These are phyloP conservation scores for Neolentinus lepideus DNA, from an alignment of 1,284 basidiomycete species.

Conservation along the genomic window DNA sequence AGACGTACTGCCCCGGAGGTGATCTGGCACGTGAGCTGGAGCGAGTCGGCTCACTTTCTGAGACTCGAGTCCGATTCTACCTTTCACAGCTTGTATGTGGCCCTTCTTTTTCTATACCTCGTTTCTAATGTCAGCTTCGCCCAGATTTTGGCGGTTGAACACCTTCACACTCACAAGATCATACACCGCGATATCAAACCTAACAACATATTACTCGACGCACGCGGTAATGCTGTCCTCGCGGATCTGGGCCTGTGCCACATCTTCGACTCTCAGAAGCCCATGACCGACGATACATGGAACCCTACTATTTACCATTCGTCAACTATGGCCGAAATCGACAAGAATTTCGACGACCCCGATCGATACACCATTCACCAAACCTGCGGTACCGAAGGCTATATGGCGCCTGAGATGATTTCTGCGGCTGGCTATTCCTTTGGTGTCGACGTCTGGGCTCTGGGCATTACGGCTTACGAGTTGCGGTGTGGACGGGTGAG, in stretches of 20 bases:
- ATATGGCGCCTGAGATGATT: slow-evolving; percentile 52
- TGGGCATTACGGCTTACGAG: background rate
- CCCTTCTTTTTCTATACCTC: slow-evolving; percentile 6
- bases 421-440: slow-evolving; percentile 3
- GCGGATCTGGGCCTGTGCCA: slow-evolving; percentile 51
- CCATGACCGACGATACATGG: background rate
- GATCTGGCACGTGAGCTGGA: slow-evolving; percentile 3
- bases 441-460: background rate
- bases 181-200: slow-evolving; percentile 66
- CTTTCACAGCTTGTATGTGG: background rate
- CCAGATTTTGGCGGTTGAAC: slow-evolving; percentile 7
- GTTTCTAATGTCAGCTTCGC: slow-evolving; percentile 12
- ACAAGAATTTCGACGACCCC: slow-evolving; percentile 34
- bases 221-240: slow-evolving; percentile 40
- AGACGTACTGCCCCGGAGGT: slow-evolving; percentile 8
- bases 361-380: background rate
- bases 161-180: slow-evolving; percentile 29
- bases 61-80: background rate
- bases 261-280: background rate
- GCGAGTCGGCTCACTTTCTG: background rate
- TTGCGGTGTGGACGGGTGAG: background rate
- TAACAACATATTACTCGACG: slow-evolving; percentile 56
- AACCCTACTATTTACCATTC: background rate
- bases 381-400: slow-evolving; percentile 44
- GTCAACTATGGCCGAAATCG: slow-evolving; percentile 10